Percentiles rank a stretch among this genome's conserved stretches.
phyloP scores from a whole-genome alignment of 306 rosid species.

The Heteromeles arbutifolia region DNA sequence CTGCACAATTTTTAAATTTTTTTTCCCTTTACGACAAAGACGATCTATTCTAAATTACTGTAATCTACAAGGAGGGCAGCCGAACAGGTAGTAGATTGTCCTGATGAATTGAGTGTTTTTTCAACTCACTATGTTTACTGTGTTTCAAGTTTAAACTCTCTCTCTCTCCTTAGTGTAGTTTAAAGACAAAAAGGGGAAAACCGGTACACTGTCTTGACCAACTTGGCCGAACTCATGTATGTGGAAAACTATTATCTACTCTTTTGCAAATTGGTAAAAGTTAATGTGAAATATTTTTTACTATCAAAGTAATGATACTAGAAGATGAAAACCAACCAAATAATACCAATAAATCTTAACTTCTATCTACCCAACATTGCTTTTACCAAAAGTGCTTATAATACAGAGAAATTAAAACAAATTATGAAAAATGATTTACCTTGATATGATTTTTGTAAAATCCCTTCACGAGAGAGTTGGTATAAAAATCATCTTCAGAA shows the following conservation, averaged over 20 bases:
- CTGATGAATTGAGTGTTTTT: no score
- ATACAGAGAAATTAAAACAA: neutral
- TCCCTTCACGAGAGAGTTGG: slow-evolving; percentile 56
- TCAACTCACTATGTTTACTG: no score
- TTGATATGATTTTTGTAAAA: slow-evolving; percentile 80
- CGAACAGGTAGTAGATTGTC: no score
- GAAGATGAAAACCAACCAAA: neutral
- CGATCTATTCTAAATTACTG: neutral
- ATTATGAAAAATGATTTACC: slow-evolving; percentile 25
- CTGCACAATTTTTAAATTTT: neutral
- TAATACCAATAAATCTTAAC: neutral
- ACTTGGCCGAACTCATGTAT: neutral
- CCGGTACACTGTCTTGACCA: no score
- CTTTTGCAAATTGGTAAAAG: neutral
- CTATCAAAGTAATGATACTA: neutral
- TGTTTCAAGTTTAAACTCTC: no score
- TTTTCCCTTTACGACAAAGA: neutral
- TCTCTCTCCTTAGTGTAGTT: no score
- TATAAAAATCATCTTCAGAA: slow-evolving; percentile 79
- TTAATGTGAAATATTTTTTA: neutral
- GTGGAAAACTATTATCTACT: neutral
- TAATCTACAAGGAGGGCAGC: no score
- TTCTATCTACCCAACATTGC: neutral
- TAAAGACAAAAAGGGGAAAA: no score
- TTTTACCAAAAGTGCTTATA: neutral